Percentiles rank a stretch among this genome's conserved stretches.
Evolutionary conservation across 768 basidiomycete species (phyloP).

Genomic region (Agaricus subrufescens): DNA sequence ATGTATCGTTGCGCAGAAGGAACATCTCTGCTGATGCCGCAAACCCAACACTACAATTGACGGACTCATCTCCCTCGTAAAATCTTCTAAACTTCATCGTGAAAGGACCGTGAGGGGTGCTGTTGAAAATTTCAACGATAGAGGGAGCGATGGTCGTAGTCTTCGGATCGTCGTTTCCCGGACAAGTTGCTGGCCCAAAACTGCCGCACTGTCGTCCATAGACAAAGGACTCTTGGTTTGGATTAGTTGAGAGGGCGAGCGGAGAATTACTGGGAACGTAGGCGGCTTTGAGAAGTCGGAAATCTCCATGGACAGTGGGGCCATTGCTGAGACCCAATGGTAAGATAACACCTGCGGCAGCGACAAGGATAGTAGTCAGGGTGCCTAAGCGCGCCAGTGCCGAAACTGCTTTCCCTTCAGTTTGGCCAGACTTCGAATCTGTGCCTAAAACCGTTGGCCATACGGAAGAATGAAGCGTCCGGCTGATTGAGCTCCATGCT

Average conservation of each 20-base stretch:
- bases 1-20: conserved; percentile 16
- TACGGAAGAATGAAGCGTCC: conserved; percentile 15
- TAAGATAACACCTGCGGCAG: conserved; percentile 15
- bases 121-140: conserved; percentile 14
- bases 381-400: conserved; percentile 14
- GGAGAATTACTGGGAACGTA: conserved; percentile 17
- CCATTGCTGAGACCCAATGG: conserved; percentile 18
- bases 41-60: conserved; percentile 7
- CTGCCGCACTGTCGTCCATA: conserved; percentile 17
- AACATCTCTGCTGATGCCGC: conserved; percentile 13
- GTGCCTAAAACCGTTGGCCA: conserved; percentile 18
- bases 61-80: conserved; percentile 11
- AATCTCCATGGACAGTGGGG: not conserved
- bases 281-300: not conserved
- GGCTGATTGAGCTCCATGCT: conserved; percentile 18
- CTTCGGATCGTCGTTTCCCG: conserved; percentile 14
- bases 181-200: conserved; percentile 11
- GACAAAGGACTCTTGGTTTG: conserved; percentile 8
- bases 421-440: conserved; percentile 1
- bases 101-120: conserved; percentile 17
- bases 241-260: conserved; percentile 16
- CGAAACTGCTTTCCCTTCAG: conserved; percentile 7
- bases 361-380: conserved; percentile 13
- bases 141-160: conserved; percentile 13
- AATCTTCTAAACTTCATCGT: conserved; percentile 18